Base-by-base conservation (phyloP, 331 rosid species). In the Pyrus hybrid region DNA sequence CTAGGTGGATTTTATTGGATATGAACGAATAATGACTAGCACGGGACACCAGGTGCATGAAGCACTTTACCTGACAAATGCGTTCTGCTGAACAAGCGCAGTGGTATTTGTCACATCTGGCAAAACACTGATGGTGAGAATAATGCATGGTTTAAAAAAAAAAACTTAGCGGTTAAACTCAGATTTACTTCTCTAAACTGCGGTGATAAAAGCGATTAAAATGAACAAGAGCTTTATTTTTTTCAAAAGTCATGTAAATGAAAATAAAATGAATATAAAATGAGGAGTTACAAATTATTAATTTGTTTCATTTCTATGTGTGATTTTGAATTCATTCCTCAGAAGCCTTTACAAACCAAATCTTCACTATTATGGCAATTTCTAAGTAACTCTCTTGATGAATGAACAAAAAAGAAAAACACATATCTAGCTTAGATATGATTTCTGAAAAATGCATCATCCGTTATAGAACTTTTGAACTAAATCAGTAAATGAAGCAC, bases 1-100 rank as follows among this genome's bases (percentile, higher is more conserved):
- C 45, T 74, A 32, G 71, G 33, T 58, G 83, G 72, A 80, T 60
- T 74, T 23, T 8, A 37, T 20, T 53, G 20, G 83, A 67, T 29
- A 74, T 18, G 29, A 62, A 35, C 9, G 33, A 13, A 35, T 60
- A 74, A 49, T 73, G 63, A 37, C 60, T 21, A 17, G 62, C 74
- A 45, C 13, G 13, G 66, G 26, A 20, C 26, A 54, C 33, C 63
- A 56, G 18, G 43, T 32, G 76, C 75, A 32, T 63, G 66, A 18
- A 45, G 22, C 56, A 35, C 33, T 60, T 58, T 41, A 33, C 72
- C 53, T 63, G 49, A 78, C 67, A 35, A 71, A 18, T 78, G 61
- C 65, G 53, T 21, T 29, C 23, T 29, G 25, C 51, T 41, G 41
- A 56, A 57, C 65, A 65, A 72, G 43, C 29, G 63, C 32, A 43